Evolutionary conservation across 768 basidiomycete species (phyloP).

Genomic region (Amanita pallidorosea): DNA sequence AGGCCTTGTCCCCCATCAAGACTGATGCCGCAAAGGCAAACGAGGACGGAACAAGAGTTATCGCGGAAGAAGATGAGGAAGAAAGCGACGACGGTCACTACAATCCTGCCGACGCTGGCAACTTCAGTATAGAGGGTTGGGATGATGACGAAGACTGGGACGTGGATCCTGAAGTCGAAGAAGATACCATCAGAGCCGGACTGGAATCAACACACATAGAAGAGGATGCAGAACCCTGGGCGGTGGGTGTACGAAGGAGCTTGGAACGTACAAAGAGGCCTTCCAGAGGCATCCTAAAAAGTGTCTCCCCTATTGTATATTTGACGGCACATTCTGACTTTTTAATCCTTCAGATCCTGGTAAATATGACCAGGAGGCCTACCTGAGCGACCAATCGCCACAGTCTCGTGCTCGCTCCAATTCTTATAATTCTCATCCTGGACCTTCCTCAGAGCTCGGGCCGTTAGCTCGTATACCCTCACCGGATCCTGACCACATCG

Average conservation of each 20-base stretch:
- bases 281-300: conserved; percentile 81
- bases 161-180: conserved; percentile 48
- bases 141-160: conserved; percentile 78
- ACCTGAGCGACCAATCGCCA: conserved; percentile 34
- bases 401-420: conserved; percentile 64
- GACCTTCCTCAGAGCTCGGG: conserved; percentile 42
- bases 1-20: conserved; percentile 36
- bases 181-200: conserved; percentile 65
- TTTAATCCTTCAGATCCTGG: conserved; percentile 41
- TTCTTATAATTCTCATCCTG: conserved; percentile 59
- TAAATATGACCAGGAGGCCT: conserved; percentile 54
- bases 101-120: conserved; percentile 24
- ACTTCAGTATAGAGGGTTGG: conserved; percentile 52
- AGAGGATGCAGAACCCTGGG: conserved; percentile 70
- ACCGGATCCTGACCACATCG: conserved; percentile 79
- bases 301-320: conserved; percentile 32
- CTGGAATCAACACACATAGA: conserved; percentile 39
- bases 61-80: conserved; percentile 67
- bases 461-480: conserved; percentile 77
- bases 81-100: conserved; percentile 44
- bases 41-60: conserved; percentile 55
- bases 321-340: not conserved
- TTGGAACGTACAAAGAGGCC: conserved; percentile 57
- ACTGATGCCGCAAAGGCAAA: conserved; percentile 31
- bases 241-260: conserved; percentile 60